A percentile compares a stretch with the other conserved stretches of the same genome.
Conservation (phyloP, 129 eudicot species). For the Flaveria sonorensis region DNA sequence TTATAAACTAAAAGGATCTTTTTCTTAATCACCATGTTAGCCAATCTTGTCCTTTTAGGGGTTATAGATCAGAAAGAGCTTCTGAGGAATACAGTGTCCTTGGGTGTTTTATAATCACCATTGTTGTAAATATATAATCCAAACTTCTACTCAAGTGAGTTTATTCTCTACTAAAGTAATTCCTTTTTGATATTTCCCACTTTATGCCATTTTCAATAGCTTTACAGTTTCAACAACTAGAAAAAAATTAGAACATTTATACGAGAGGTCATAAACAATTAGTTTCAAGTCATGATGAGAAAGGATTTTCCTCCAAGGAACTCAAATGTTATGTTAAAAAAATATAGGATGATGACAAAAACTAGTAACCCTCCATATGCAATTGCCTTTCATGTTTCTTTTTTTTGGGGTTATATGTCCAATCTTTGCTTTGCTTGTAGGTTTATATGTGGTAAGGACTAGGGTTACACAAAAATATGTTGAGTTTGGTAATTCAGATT, state of each 20-base stretch:
- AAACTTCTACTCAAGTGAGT: neutral
- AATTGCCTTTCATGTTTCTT: neutral
- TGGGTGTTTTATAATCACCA: neutral
- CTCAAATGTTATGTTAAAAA: neutral
- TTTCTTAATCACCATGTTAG: slow-evolving; percentile 6
- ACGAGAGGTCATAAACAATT: neutral
- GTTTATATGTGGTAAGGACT: too few relatives aligned
- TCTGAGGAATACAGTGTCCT: neutral
- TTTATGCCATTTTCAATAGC: neutral
- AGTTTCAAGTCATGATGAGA: neutral
- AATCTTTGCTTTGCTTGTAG: neutral
- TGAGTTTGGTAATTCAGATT: neutral
- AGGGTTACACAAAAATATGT: too few relatives aligned
- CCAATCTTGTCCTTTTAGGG: slow-evolving; percentile 5
- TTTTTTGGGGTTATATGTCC: slow-evolving; percentile 7
- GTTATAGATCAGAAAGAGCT: slow-evolving; percentile 2
- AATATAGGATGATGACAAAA: slow-evolving; percentile 8
- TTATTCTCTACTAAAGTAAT: neutral
- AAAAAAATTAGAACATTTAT: neutral
- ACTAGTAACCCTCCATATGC: slow-evolving; percentile 4
- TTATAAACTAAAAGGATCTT: too few relatives aligned
- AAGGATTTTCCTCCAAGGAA: neutral
- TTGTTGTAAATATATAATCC: neutral
- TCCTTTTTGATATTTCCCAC: neutral
- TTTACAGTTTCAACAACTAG: neutral